Base-by-base conservation (phyloP, 495 filamentous ascomycete species). In the Letharia lupina region DNA sequence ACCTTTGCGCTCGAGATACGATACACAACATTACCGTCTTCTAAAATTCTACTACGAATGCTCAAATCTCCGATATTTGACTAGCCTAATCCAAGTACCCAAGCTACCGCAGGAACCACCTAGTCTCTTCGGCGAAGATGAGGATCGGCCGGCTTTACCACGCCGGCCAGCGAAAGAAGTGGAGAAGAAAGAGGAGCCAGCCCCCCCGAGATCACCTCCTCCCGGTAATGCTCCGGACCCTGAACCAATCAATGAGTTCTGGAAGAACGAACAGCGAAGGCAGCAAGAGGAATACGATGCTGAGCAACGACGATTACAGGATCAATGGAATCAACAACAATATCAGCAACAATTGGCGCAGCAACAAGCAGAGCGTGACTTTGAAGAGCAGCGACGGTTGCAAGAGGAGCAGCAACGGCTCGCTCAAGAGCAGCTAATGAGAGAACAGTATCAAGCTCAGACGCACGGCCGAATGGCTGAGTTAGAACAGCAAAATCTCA, bases 1-100 rank as follows among this genome's bases (percentile, higher is more conserved):
- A 67, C 94, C 93, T 2, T 83, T 98, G 3, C 86, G 93, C 59
- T 82, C 84, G 64, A 83, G 93, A 70, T 98, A 98, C 71, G 88
- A 98, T 75, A 90, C 92, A 35, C 95, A 98, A 70, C 94, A 98
- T 75, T 89, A 97, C 77, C 89, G 94, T 35, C 83, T 98, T 23
- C 89, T 96, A 70, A 93, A 94, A 69, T 98, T 96, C 77, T 98
- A 98, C 77, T 98, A 96, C 75, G 94, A 98, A 78, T 98, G 94
- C 78, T 97, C 93, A 8, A 98, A 96, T 75, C 78, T 98, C 65
- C 88, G 93, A 63, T 98, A 98, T 73, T 83, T 98, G 63, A 98
- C 94, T 23, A 95, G 91, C 71, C 81, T 98, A 13, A 98, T 98
- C 73, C 96, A 91, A 11, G 90, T 98, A 20, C 94, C 94, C 3